phyloP scores from a whole-genome alignment of 2,329 filamentous ascomycete genomes.

The Aschersonia sp. region DNA sequence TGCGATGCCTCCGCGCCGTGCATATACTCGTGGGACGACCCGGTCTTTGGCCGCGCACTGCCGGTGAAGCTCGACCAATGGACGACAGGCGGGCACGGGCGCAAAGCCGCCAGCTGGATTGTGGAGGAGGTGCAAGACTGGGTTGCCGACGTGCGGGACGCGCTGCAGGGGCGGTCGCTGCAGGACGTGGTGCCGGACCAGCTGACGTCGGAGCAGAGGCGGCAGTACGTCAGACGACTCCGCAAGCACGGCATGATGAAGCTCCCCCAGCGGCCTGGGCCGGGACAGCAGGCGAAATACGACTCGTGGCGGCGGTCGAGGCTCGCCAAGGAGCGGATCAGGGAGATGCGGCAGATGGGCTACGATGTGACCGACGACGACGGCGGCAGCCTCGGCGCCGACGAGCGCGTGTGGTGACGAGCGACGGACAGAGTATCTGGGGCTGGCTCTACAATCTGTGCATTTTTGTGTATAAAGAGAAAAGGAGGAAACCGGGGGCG shows the following conservation, averaged over 20 bases:
- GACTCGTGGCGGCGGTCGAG: conserved; percentile 28
- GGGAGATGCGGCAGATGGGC: conserved; percentile 19
- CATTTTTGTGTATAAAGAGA: too few relatives aligned
- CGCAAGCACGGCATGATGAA: conserved; percentile 28
- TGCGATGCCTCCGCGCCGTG: conserved; percentile 30
- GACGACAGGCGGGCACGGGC: conserved; percentile 36
- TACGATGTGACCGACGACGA: conserved; percentile 4
- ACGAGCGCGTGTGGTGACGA: conserved; percentile 7
- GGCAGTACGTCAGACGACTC: conserved; percentile 34
- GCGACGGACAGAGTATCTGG: too few relatives aligned
- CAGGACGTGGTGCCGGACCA: conserved; percentile 25
- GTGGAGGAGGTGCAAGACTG: conserved; percentile 31
- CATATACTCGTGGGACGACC: conserved; percentile 42
- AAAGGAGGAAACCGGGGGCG: too few relatives aligned
- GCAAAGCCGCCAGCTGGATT: conserved; percentile 19
- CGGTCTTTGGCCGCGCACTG: conserved; percentile 43
- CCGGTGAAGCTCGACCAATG: conserved; percentile 50
- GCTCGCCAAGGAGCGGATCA: conserved; percentile 23
- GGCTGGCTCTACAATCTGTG: too few relatives aligned
- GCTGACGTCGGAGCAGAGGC: conserved; percentile 30
- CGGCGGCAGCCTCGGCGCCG: conserved; percentile 12
- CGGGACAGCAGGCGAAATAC: conserved; percentile 27
- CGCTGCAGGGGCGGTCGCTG: conserved; percentile 27
- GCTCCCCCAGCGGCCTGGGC: conserved; percentile 17
- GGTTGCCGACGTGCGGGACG: conserved; percentile 32